A percentile compares a stretch with the other conserved stretches of the same genome.
Evolutionary conservation across 2,329 filamentous ascomycete species (phyloP).

Genomic region (Trichophyton equinum): DNA sequence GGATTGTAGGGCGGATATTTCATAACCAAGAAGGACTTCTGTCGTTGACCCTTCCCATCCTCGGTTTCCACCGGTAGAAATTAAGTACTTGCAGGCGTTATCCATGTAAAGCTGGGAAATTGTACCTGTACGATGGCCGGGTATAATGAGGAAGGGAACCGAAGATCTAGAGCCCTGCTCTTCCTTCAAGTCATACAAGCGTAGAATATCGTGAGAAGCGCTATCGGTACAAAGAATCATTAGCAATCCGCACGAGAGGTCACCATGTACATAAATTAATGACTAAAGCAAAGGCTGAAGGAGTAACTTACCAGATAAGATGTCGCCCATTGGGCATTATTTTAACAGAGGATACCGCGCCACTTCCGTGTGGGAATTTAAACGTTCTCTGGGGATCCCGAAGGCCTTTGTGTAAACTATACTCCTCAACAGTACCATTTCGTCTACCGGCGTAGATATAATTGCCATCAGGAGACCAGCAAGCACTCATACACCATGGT

Average conservation of each 20-base stretch:
- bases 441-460: constrained; percentile 84
- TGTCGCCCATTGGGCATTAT: constrained; percentile 90
- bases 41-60: constrained; percentile 90
- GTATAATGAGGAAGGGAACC: constrained; percentile 91
- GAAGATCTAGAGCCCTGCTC: constrained; percentile 55
- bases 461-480: constrained; percentile 93
- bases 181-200: constrained; percentile 75
- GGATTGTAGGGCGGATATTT: constrained; percentile 49
- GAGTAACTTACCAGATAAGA: constrained; percentile 57
- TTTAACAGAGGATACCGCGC: constrained; percentile 73
- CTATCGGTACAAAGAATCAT: constrained; percentile 32
- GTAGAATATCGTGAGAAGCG: constrained; percentile 83
- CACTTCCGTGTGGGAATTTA: constrained; percentile 79
- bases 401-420: constrained; percentile 66
- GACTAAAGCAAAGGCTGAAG: too few relatives aligned
- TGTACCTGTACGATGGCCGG: constrained; percentile 76
- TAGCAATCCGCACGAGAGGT: neutral
- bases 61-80: constrained; percentile 79
- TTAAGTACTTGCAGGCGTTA: constrained; percentile 76
- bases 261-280: too few relatives aligned
- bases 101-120: constrained; percentile 80
- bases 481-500: constrained; percentile 95
- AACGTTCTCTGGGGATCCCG: constrained; percentile 66
- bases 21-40: constrained; percentile 87
- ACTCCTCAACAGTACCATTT: constrained; percentile 91